These are phyloP conservation scores for Brassica nigra DNA, from an alignment of 345 rosid species.

Conservation along the genomic window DNA sequence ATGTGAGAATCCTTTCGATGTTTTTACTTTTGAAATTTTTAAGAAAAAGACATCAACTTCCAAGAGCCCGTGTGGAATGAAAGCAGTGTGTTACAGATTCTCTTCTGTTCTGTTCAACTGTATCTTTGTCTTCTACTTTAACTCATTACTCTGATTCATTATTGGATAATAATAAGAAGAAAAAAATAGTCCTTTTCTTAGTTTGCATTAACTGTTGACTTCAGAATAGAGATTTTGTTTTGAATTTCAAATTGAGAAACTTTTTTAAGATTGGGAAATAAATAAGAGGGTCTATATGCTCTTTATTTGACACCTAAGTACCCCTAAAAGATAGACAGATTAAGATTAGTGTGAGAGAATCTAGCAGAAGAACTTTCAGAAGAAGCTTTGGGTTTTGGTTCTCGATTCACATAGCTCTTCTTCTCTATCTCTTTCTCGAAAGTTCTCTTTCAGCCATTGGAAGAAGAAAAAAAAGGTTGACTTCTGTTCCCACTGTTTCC, in stretches of 20 bases:
- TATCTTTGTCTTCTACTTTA: constrained; percentile 46
- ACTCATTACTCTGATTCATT: constrained; percentile 12
- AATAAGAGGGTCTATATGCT: constrained; percentile 6
- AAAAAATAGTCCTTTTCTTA: not conserved
- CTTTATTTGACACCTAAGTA: constrained; percentile 20
- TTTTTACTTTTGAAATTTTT: constrained; percentile 11
- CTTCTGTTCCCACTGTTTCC: constrained; percentile 18
- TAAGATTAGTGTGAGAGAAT: constrained; percentile 22
- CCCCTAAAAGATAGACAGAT: not conserved
- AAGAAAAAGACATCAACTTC: constrained; percentile 33
- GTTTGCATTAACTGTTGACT: constrained; percentile 37
- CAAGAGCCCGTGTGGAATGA: constrained; percentile 39
- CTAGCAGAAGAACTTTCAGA: constrained; percentile 11
- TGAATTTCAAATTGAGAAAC: constrained; percentile 47
- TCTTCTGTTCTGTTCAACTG: constrained; percentile 41
- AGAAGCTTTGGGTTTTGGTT: constrained; percentile 26
- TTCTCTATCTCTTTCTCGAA: constrained; percentile 23
- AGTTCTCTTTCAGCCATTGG: constrained; percentile 9
- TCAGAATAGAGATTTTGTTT: constrained; percentile 1
- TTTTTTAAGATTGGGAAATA: constrained; percentile 26
- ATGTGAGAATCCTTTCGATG: constrained; percentile 33
- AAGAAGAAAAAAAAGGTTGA: constrained; percentile 17
- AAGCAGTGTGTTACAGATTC: constrained; percentile 47
- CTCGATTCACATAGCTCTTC: not conserved
- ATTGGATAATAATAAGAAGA: constrained; percentile 23